Evolutionary conservation across 805 yeast genomes (phyloP), one percentile per base, ranked within the genome.

Genomic region (Wickerhamomyces kurtzmanii): DNA sequence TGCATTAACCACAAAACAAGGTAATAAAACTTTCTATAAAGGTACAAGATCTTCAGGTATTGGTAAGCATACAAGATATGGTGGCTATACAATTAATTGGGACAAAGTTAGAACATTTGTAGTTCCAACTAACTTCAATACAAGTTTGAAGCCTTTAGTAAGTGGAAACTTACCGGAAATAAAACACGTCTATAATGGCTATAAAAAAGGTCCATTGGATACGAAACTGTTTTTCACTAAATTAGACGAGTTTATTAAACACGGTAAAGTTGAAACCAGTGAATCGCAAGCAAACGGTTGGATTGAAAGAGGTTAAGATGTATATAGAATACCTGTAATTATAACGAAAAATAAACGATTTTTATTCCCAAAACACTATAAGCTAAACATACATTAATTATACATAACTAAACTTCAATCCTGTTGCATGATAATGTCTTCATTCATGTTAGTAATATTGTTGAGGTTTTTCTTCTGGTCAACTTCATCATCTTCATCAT

Each of bases 41-140:
- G 99, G 99, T 63, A 91, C 97, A 14, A 72, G 96, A 33, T 83
- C 98, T 5, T 71, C 94, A 4, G 96, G 96, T 53, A 73, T 85
- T 37, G 99, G 99, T 51, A 65, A 63, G 29, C 73, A 78, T 48
- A 80, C 91, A 30, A 62, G 65, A 20, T 67, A 64, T 35, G 96
- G 94, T 30, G 68, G 71, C 14, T 91, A 85, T 54, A 61, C 71
- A 6, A 70, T 91, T 36, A 69, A 83, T 57, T 89, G 94, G 84
- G 55, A 57, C 24, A 85, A 78, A 48, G 97, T 89, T 17, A 69
- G 96, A 45, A 85, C 97, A 0, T 91, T 77, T 55, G 94, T 83
- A 3, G 85, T 75, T 8, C 98, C 98, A 11, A 42, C 44, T 8
- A 44, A 48, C 46, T 50, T 45, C 38, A 63, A 63, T 34, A 31